Percentiles rank a stretch among this genome's conserved stretches.
These are phyloP conservation scores for Botrytis pseudocinerea DNA, from an alignment of 2,329 filamentous ascomycete species.

Conservation along the genomic window DNA sequence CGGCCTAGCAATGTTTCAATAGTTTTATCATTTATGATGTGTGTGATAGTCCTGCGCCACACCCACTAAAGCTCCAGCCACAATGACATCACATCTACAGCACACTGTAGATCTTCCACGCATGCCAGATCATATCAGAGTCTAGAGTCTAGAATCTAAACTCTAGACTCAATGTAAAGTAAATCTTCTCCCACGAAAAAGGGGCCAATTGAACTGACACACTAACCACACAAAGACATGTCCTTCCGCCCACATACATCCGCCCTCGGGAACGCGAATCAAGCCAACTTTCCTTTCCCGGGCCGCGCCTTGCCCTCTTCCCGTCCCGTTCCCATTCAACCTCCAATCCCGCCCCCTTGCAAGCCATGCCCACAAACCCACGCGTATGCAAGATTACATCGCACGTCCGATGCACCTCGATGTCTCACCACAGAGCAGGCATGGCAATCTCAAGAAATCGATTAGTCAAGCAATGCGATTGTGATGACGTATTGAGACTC, in stretches of 20 bases:
- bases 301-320: background rate
- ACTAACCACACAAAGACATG: background rate
- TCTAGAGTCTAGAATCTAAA: too few species aligned
- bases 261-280: background rate
- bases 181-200: background rate
- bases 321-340: background rate
- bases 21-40: background rate
- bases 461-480: slow-evolving; percentile 9
- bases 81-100: background rate
- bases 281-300: background rate
- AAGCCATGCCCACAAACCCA: background rate
- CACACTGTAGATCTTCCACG: background rate
- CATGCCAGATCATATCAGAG: background rate
- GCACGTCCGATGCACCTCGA: background rate
- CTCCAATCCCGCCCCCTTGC: background rate
- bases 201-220: background rate
- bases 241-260: background rate
- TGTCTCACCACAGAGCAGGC: background rate
- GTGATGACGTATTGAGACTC: background rate
- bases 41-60: background rate
- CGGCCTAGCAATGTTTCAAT: background rate
- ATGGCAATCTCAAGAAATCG: slow-evolving; percentile 15
- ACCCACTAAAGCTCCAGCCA: background rate
- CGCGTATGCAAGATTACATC: background rate
- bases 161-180: too few species aligned